These are phyloP conservation scores for Colletotrichum cereale DNA, from an alignment of 2,329 filamentous ascomycete species.

Conservation along the genomic window DNA sequence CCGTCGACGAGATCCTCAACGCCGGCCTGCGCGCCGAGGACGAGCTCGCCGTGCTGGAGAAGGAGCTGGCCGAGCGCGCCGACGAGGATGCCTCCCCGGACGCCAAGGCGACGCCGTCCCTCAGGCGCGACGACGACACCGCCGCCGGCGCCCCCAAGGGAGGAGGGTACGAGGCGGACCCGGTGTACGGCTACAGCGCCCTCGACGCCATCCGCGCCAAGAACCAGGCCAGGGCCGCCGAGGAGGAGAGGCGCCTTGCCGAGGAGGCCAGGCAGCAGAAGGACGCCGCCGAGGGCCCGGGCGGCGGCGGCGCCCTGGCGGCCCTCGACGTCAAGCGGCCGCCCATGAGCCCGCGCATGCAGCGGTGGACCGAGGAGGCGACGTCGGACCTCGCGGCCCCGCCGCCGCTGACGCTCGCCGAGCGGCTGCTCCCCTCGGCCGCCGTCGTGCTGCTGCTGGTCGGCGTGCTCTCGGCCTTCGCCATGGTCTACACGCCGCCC, in stretches of 20 bases:
- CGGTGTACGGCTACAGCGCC: conserved; percentile 69
- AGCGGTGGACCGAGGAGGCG: conserved; percentile 58
- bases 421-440: conserved; percentile 68
- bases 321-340: conserved; percentile 53
- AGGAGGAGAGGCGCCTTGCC: conserved; percentile 58
- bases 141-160: conserved; percentile 41
- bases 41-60: conserved; percentile 68
- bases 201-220: conserved; percentile 69
- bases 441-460: conserved; percentile 61
- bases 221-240: conserved; percentile 63
- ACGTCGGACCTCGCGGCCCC: conserved; percentile 64
- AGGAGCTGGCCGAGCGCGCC: conserved; percentile 44
- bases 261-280: conserved; percentile 52
- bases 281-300: conserved; percentile 45
- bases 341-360: conserved; percentile 55
- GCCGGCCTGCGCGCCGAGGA: conserved; percentile 73
- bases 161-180: conserved; percentile 52
- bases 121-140: conserved; percentile 42
- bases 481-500: conserved; percentile 58
- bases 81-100: conserved; percentile 41
- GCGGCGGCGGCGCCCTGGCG: conserved; percentile 60
- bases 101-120: conserved; percentile 19
- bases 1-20: conserved; percentile 71
- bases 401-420: conserved; percentile 64
- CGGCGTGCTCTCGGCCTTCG: conserved; percentile 57